Base-by-base conservation (phyloP, 257 asterid species). In the Solanum commersonii region DNA sequence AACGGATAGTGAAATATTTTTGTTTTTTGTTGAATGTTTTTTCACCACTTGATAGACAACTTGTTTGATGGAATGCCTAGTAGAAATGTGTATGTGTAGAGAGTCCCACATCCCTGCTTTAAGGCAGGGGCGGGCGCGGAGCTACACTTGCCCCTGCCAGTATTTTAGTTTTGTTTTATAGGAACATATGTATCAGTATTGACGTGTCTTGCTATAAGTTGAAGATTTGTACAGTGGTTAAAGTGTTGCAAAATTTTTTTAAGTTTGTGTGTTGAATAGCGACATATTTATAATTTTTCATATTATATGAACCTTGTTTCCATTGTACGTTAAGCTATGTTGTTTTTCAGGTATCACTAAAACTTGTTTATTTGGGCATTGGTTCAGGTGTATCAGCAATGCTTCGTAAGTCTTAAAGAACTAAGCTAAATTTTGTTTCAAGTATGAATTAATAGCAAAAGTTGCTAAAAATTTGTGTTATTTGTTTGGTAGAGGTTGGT, bases 331-430 rank as follows among this genome's bases (percentile, higher is more conserved):
- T 44, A 44, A 44, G 52, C 52, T 44, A 44, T 44, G 22, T 73
- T 74, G 6, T 22, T 74, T 74, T 77, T 44, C 78, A 95, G 96
- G 94, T 94, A 60, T 88, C 96, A 56, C 70, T 95, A 6, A 89
- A 92, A 91, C 90, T 92, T 90, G 96, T 95, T 86, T 94, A 91
- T 85, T 79, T 94, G 91, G 98, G 93, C 4, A 0, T 89, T 3
- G 96, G 94, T 71, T 91, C 94, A 44, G 98, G 96, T 68, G 93
- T 46, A 12, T 95, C 98, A 0, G 94, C 96, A 27, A 93, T 90
- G 87, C 90, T 95, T 60, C 96, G 96, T 95, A 88, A 92, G 96
- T 88, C 70, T 59, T 52, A 20, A 38, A 38, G 4, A 81, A 23
- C 44, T 37, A 34, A 33, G 35, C 18, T 34, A 42, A 35, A 13